A percentile compares a stretch with the other conserved stretches of the same genome.
Conservation (phyloP, 345 rosid genomes). For the Streptanthus diversifolius region DNA sequence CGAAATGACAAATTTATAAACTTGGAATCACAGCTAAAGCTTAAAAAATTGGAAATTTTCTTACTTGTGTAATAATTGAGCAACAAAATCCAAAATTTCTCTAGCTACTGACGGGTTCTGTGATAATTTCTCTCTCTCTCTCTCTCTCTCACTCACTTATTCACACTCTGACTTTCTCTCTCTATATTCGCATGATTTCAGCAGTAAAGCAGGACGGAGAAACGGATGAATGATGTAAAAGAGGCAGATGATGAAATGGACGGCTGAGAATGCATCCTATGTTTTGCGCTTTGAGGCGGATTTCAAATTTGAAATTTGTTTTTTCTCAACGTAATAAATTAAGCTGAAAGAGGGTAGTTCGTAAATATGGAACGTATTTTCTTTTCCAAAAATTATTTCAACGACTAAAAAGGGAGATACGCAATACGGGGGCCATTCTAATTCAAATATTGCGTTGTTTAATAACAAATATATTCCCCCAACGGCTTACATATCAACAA, state of each 20-base stretch:
- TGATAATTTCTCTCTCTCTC: constrained; percentile 9
- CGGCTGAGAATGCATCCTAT: constrained; percentile 45
- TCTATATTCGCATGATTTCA: constrained; percentile 26
- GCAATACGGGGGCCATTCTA: background rate
- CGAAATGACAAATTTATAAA: background rate
- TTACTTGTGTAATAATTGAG: constrained; percentile 48
- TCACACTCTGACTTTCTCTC: background rate
- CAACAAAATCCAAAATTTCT: constrained; percentile 35
- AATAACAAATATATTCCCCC: background rate
- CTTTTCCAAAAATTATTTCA: background rate
- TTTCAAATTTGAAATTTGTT: constrained; percentile 45
- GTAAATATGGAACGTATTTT: background rate
- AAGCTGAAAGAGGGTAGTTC: background rate
- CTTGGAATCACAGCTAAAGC: background rate
- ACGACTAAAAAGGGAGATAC: background rate
- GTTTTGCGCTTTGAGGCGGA: constrained; percentile 31
- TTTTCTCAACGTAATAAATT: constrained; percentile 5
- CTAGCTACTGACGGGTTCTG: constrained; percentile 15
- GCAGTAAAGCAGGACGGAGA: constrained; percentile 28
- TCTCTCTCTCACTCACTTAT: background rate
- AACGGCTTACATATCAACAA: background rate
- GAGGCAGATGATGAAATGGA: constrained; percentile 26
- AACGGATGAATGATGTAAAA: background rate
- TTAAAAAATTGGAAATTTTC: background rate
- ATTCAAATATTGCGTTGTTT: constrained; percentile 6